A percentile compares a stretch with the other conserved stretches of the same genome.
Conservation (phyloP, 1,284 basidiomycete species). For the Leccinum proliferum region DNA sequence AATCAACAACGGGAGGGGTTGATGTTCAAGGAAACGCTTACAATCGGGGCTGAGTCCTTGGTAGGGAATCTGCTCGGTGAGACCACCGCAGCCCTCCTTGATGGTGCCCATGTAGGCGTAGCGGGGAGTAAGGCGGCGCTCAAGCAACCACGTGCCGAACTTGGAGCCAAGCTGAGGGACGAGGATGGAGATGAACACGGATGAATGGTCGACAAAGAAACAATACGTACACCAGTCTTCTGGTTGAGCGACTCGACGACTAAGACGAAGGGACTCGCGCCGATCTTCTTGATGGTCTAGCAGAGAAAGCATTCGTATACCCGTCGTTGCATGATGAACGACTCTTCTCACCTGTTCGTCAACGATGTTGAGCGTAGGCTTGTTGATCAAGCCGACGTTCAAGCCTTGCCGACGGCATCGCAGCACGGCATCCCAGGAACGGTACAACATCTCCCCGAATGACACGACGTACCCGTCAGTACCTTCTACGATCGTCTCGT, state of each 20-base stretch:
- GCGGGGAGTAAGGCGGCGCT: constrained; percentile 72
- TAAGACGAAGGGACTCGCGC: constrained; percentile 68
- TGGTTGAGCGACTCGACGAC: constrained; percentile 83
- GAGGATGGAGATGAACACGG: background rate
- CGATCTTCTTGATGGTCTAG: constrained; percentile 63
- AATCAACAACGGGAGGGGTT: constrained; percentile 5
- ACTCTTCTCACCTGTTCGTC: constrained; percentile 59
- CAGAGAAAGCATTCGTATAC: background rate
- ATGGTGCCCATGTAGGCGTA: constrained; percentile 77
- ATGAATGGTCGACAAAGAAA: background rate
- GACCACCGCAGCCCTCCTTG: constrained; percentile 79
- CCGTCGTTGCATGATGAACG: background rate
- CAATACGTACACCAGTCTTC: constrained; percentile 68
- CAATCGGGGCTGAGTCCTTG: constrained; percentile 72
- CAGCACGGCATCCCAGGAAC: constrained; percentile 76
- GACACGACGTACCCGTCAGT: constrained; percentile 72
- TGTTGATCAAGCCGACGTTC: constrained; percentile 81
- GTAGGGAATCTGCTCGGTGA: constrained; percentile 76
- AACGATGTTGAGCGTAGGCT: constrained; percentile 74
- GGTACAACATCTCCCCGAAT: constrained; percentile 79
- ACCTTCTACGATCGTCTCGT: constrained; percentile 69
- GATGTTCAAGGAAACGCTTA: constrained; percentile 30
- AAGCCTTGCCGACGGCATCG: constrained; percentile 64
- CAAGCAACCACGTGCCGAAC: constrained; percentile 79
- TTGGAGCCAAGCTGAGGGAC: constrained; percentile 63